Evolutionary conservation across 2,329 filamentous ascomycete genomes (phyloP).

Genomic region (Trichoderma sp.): DNA sequence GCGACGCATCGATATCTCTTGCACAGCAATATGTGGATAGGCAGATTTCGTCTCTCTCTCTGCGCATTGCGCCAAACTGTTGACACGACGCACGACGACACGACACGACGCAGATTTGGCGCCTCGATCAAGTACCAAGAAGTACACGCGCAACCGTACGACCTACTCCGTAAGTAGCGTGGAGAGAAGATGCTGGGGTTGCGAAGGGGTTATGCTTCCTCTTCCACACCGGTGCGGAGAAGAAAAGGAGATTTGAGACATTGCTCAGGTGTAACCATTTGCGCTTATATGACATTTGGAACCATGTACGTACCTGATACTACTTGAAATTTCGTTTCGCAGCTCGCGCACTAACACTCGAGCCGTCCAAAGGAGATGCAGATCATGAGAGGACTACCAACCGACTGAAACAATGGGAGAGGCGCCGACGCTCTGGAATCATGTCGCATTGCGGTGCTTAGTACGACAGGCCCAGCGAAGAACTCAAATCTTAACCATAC

Average conservation of each 20-base stretch:
- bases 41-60: background rate
- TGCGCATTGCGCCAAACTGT: background rate
- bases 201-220: background rate
- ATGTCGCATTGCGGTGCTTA: background rate
- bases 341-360: background rate
- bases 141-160: background rate
- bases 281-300: background rate
- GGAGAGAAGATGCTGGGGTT: background rate
- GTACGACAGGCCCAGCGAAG: background rate
- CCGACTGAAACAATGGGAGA: background rate
- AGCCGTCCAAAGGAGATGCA: background rate
- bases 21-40: background rate
- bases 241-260: conserved; percentile 8
- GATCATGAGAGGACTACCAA: background rate
- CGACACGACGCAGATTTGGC: background rate
- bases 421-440: background rate
- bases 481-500: background rate
- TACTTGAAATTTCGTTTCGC: background rate
- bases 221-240: conserved; percentile 10
- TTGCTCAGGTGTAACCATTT: background rate
- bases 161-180: background rate
- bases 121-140: background rate
- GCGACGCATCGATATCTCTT: conserved; percentile 1
- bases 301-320: background rate
- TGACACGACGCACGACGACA: conserved; percentile 5